These are phyloP conservation scores for Penicillium taxi DNA, from an alignment of 495 filamentous ascomycete genomes.

Conservation along the genomic window DNA sequence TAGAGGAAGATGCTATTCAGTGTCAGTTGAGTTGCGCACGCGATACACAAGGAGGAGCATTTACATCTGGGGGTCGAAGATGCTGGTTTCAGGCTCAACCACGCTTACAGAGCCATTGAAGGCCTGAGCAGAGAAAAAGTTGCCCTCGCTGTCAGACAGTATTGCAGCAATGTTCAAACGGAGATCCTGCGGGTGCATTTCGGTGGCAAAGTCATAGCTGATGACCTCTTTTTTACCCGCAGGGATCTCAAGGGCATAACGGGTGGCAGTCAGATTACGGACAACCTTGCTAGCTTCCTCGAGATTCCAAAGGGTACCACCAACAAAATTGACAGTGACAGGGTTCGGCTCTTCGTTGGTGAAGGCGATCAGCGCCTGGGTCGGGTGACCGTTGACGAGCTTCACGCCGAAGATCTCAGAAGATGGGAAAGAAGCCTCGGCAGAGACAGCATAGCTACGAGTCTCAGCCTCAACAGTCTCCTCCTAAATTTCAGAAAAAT, in stretches of 20 bases:
- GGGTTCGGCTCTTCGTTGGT: conserved; percentile 75
- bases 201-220: conserved; percentile 76
- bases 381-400: conserved; percentile 88
- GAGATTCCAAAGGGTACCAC: conserved; percentile 63
- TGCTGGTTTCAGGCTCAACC: conserved; percentile 83
- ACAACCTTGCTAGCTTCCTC: conserved; percentile 52
- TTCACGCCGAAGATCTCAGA: conserved; percentile 92
- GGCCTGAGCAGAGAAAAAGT: conserved; percentile 66
- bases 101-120: conserved; percentile 85
- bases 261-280: conserved; percentile 74
- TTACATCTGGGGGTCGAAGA: conserved; percentile 97
- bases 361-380: conserved; percentile 70
- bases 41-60: conserved; percentile 21
- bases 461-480: conserved; percentile 43
- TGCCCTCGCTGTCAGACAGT: conserved; percentile 53
- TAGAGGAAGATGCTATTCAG: conserved; percentile 95
- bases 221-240: conserved; percentile 68
- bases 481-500: conserved; percentile 21
- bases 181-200: conserved; percentile 90
- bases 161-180: conserved; percentile 71
- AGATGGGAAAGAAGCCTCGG: conserved; percentile 73
- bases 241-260: conserved; percentile 67
- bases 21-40: conserved; percentile 19
- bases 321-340: conserved; percentile 67
- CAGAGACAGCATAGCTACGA: conserved; percentile 61